Percentiles rank a stretch among this genome's conserved stretches.
phyloP scores from a whole-genome alignment of 805 yeast genomes.

The Jamesozyma rosinii region DNA sequence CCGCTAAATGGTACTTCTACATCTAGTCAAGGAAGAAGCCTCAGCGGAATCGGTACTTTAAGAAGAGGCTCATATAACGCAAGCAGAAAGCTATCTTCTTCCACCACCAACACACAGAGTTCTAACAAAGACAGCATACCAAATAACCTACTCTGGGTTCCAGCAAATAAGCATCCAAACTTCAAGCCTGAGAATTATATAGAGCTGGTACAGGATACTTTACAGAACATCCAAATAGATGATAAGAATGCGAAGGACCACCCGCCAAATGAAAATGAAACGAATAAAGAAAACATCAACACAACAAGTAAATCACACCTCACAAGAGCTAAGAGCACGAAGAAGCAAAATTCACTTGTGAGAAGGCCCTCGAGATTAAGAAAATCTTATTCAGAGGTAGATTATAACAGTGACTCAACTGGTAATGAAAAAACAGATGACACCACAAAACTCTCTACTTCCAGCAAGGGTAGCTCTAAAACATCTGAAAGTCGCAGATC shows the following conservation, averaged over 20 bases:
- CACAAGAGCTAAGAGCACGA: background rate
- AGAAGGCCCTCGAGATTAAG: conserved; percentile 30
- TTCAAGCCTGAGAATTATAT: conserved; percentile 84
- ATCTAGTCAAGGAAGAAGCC: conserved; percentile 7
- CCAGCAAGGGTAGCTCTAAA: background rate
- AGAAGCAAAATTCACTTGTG: conserved; percentile 15
- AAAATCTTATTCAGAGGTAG: conserved; percentile 26
- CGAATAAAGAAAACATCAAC: conserved; percentile 2
- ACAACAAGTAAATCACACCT: background rate
- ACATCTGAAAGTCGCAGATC: background rate
- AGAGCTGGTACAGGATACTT: conserved; percentile 46
- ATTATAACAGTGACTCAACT: conserved; percentile 26
- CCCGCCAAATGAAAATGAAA: conserved; percentile 4
- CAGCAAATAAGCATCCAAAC: conserved; percentile 88
- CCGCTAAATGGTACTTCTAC: background rate
- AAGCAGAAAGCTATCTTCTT: conserved; percentile 4
- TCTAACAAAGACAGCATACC: conserved; percentile 14
- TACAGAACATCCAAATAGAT: conserved; percentile 25
- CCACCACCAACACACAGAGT: background rate
- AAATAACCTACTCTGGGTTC: conserved; percentile 77
- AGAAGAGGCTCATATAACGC: conserved; percentile 14
- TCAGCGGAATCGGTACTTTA: conserved; percentile 20
- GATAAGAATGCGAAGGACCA: background rate
- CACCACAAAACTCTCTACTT: background rate
- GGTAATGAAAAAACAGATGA: conserved; percentile 17